A percentile compares a stretch with the other conserved stretches of the same genome.
Conservation (phyloP, 225 moss, liverwort and hornwort genomes). For the Thuidium tamariscinum region DNA sequence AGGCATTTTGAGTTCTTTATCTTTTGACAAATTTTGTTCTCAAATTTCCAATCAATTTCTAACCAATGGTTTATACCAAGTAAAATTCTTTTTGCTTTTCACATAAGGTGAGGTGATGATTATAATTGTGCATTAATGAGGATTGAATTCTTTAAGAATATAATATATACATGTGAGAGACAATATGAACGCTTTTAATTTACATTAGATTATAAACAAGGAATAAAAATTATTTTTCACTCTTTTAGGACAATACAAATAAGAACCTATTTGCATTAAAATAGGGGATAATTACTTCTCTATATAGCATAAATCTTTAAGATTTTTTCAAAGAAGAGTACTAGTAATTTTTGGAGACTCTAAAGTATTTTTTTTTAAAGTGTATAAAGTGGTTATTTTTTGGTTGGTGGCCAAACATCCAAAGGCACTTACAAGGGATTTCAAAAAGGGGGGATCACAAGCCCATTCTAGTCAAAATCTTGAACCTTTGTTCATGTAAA, state of each 20-base stretch:
- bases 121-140: too few relatives aligned
- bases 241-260: neutral
- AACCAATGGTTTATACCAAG: too few relatives aligned
- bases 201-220: neutral
- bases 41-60: too few relatives aligned
- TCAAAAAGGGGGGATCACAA: fast-evolving
- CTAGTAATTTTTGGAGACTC: fast-evolving
- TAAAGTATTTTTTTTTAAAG: neutral
- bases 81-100: too few relatives aligned
- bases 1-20: too few relatives aligned
- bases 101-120: too few relatives aligned
- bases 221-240: neutral
- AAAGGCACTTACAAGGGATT: neutral
- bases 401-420: neutral
- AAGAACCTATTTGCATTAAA: fast-evolving
- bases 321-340: fast-evolving
- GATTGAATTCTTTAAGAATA: too few relatives aligned
- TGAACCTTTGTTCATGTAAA: fast-evolving
- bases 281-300: fast-evolving
- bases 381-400: neutral
- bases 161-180: too few relatives aligned
- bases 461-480: fast-evolving
- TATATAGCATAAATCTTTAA: fast-evolving
- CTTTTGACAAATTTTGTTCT: too few relatives aligned
- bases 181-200: too few relatives aligned